Evolutionary conservation across 345 rosid species (phyloP), one percentile per base, ranked within the genome.

Genomic region (Fremontodendron californicum): DNA sequence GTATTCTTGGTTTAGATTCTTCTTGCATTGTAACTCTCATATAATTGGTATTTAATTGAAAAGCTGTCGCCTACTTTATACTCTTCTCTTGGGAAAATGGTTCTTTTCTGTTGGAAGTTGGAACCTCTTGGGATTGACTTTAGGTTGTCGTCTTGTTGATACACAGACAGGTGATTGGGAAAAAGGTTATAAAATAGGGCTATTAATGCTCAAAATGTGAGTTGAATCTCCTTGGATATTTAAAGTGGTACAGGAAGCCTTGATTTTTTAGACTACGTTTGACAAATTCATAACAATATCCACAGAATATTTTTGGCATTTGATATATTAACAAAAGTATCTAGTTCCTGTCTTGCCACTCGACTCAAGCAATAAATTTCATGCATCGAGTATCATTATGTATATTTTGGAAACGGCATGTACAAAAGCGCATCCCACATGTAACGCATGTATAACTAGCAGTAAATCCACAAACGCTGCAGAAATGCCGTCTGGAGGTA

Each of bases 351-450:
- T 33, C 82, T 70, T 40, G 33, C 73, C 39, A n/a, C n/a, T n/a
- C n/a, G n/a, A 71, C 52, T 82, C 85, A 92, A 19, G 97, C 92
- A 78, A 96, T 97, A 77, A 96, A 93, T 74, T 96, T 96, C 81
- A 80, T 89, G 82, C 99, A 96, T 13, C 97, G 94, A 60, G 98
- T 96, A 82, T 93, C 95, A 37, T 92, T 89, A 76, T 92, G 97
- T 76, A 91, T 82, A 78, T 82, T 89, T 85, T 89, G 91, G 89
- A 97, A 94, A 13, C 92, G 88, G 8, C 84, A 77, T 1, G 91
- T 90, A 81, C 99, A 96, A 81, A 96, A 94, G 18, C 94, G 91
- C 85, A 87, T 86, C 57, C 97, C 99, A 76, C 99, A 94, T 74
- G 86, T 86, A 31, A 84, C 91, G 48, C 98, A 94, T 13, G 90